phyloP scores from a whole-genome alignment of 345 rosid species.

The Capsella bursapastoris region DNA sequence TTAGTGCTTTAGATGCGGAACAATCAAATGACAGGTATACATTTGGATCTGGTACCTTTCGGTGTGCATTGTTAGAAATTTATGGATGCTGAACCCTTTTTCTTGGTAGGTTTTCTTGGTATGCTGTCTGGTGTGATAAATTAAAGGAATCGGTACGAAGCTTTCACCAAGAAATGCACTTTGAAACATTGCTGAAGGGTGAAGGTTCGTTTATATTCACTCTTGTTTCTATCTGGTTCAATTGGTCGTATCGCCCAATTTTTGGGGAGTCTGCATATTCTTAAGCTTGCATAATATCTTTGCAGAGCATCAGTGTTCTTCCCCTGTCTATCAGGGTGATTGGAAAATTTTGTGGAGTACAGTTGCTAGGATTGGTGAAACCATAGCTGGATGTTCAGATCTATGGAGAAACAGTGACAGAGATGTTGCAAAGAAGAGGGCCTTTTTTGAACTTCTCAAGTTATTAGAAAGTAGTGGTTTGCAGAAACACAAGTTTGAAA shows the following conservation, averaged over 20 bases:
- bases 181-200: slow-evolving; percentile 43
- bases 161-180: slow-evolving; percentile 45
- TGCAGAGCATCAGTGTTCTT: slow-evolving; percentile 51
- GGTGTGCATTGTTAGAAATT: slow-evolving; percentile 17
- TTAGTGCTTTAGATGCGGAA: slow-evolving; percentile 48
- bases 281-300: slow-evolving; percentile 29
- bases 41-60: slow-evolving; percentile 27
- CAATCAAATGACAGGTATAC: slow-evolving; percentile 58
- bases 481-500: slow-evolving; percentile 73
- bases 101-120: slow-evolving; percentile 64
- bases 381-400: slow-evolving; percentile 56
- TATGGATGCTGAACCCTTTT: slow-evolving; percentile 30
- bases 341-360: slow-evolving; percentile 61
- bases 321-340: slow-evolving; percentile 51
- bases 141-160: slow-evolving; percentile 44
- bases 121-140: slow-evolving; percentile 56
- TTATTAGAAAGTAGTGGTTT: slow-evolving; percentile 75
- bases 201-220: slow-evolving; percentile 52
- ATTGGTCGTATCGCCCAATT: background rate
- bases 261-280: slow-evolving; percentile 21
- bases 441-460: slow-evolving; percentile 70
- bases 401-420: slow-evolving; percentile 71
- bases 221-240: slow-evolving; percentile 4
- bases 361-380: slow-evolving; percentile 57
- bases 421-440: slow-evolving; percentile 69